Base-by-base conservation (phyloP, 2,329 filamentous ascomycete genomes). In the Orbilia blumenaviensis region DNA sequence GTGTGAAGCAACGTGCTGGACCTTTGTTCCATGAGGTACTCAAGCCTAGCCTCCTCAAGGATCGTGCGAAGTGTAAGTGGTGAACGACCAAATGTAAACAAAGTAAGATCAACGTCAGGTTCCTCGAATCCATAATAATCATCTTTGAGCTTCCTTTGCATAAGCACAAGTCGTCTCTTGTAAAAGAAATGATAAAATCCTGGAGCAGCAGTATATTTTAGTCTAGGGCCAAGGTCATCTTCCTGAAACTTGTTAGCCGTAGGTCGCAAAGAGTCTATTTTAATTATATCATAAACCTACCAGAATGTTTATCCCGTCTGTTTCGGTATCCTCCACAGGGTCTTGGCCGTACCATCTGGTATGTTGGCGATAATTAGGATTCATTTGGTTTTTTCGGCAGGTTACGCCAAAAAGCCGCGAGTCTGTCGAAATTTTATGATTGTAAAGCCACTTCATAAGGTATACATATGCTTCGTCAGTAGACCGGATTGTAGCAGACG, bases 381-480 rank as follows among this genome's bases (percentile, higher is more conserved):
- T 77, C 27, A 69, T 64, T 36, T 75, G 68, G 21, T 69, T 75
- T 16, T 64, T 75, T 41, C 78, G 76, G 34, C 77, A 80, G 16
- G 80, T 80, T 9, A 80, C 80, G 56, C 79, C 79, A 63, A 80
- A 80, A 21, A 80, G 64, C 18, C 80, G 74, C 38, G 79, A 80
- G 63, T 80, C 80, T 4, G 79, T 80, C 32, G 78, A 80, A 14
- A 80, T 66, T 32, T 73, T 77, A 60, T 80, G 78, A 61, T 58
- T 72, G 16, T 78, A 79, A 8, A 80, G 61, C 79, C 79, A 80
- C 38, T 73, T 74, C 79, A 80, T 80, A 2, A 80, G 66, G 69
- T 80, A 80, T 5, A 80, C 75, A 52, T 79, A 80, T 48, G 80
- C 79, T 71, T 80, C 79, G 71, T 80, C 79, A 12, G 79, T 80